A percentile compares a stretch with the other conserved stretches of the same genome.
Evolutionary conservation across 495 filamentous ascomycete genomes (phyloP).

Genomic region (Trypethelium eluteriae): DNA sequence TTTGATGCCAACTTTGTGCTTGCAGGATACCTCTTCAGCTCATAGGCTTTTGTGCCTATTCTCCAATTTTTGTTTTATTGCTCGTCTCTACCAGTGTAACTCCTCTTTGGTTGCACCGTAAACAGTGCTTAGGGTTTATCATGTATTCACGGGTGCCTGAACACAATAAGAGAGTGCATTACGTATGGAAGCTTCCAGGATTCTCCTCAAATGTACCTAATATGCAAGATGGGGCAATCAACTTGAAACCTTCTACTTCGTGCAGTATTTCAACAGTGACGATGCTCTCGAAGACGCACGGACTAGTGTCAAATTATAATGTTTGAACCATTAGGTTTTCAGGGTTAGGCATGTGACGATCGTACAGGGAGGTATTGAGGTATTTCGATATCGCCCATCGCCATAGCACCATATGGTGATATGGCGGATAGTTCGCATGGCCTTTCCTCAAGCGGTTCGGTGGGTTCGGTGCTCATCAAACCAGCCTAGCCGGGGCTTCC

Average conservation of each 20-base stretch:
- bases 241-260: not conserved
- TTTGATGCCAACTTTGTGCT: not conserved
- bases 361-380: not conserved
- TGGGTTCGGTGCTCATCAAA: not conserved
- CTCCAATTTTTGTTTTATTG: not conserved
- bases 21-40: constrained; percentile 9
- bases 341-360: not conserved
- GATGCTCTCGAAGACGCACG: too few species aligned
- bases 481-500: not conserved
- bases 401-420: not conserved
- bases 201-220: not conserved
- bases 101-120: not conserved
- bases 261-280: too few species aligned
- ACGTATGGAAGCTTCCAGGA: not conserved
- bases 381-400: too few species aligned
- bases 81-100: not conserved
- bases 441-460: not conserved
- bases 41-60: not conserved
- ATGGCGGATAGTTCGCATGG: not conserved
- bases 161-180: not conserved
- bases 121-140: not conserved
- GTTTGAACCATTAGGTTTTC: too few species aligned
- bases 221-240: not conserved
- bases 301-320: too few species aligned
- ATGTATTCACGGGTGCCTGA: not conserved